Evolutionary conservation across 208 protist species (phyloP).

Genomic region (Leishmania martiniquensis): DNA sequence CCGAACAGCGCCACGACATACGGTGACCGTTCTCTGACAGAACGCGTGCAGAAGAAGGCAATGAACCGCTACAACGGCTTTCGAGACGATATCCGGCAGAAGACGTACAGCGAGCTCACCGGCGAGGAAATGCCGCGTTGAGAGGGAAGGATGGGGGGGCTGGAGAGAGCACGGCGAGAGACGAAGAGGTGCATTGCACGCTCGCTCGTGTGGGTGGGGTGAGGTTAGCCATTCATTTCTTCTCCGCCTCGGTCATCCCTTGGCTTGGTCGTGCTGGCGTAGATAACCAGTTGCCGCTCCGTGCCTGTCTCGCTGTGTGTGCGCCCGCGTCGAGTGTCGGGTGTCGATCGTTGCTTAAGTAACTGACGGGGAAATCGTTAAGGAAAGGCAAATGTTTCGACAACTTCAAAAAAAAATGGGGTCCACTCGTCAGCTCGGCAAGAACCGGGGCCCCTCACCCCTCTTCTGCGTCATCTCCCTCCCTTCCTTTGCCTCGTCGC

Average conservation of each 20-base stretch:
- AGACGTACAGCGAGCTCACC: constrained; percentile 79
- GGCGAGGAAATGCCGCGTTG: constrained; percentile 74
- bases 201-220: neutral
- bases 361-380: too few species aligned
- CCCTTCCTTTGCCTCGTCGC: neutral
- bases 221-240: neutral
- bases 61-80: constrained; percentile 91
- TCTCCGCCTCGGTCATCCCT: neutral
- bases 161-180: neutral
- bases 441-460: neutral
- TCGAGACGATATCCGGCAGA: constrained; percentile 78
- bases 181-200: neutral
- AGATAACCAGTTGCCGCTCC: neutral
- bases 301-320: neutral
- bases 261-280: neutral
- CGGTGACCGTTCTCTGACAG: constrained; percentile 76
- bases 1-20: constrained; percentile 88
- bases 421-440: neutral
- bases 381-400: neutral
- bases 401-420: too few species aligned
- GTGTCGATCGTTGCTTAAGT: too few species aligned
- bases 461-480: neutral
- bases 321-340: neutral
- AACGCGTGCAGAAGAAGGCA: constrained; percentile 89
- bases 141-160: too few species aligned